These are phyloP conservation scores for Cerioporus squamosus DNA, from an alignment of 1,284 basidiomycete species.

Conservation along the genomic window DNA sequence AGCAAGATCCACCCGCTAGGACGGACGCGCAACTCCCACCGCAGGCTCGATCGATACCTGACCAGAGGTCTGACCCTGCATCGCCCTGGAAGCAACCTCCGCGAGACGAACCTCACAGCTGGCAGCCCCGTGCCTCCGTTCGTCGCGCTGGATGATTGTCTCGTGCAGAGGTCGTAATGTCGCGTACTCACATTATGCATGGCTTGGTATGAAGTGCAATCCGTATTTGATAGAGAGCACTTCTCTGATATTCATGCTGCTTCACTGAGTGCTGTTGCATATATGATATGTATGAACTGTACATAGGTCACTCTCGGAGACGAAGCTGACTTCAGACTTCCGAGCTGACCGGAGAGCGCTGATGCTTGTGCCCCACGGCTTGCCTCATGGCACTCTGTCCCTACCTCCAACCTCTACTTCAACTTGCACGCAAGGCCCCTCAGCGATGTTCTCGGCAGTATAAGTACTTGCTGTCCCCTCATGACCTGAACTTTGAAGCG, in stretches of 20 bases:
- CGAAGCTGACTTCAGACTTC: background rate
- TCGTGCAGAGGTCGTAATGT: too few relatives aligned
- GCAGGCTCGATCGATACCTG: background rate
- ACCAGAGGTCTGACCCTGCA: background rate
- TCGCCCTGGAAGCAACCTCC: conserved; percentile 23
- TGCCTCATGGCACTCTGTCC: background rate
- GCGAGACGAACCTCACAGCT: conserved; percentile 19
- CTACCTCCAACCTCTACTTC: background rate
- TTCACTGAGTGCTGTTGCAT: too few relatives aligned
- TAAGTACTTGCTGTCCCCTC: background rate
- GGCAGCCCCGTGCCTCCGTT: conserved; percentile 15
- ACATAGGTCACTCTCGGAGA: too few relatives aligned
- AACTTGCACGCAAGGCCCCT: too few relatives aligned
- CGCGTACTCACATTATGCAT: too few relatives aligned
- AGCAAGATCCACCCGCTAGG: background rate
- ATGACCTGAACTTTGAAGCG: conserved; percentile 1
- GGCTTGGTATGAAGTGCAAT: too few relatives aligned
- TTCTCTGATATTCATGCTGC: too few relatives aligned
- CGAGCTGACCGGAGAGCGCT: background rate
- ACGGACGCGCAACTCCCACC: background rate
- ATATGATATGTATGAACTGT: background rate
- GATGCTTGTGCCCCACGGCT: background rate
- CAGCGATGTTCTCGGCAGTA: background rate
- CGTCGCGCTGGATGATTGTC: conserved; percentile 11
- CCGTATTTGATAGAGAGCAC: too few relatives aligned